A percentile compares a stretch with the other conserved stretches of the same genome.
Conservation (phyloP, 2,329 filamentous ascomycete species). For the Colletotrichum sp. region DNA sequence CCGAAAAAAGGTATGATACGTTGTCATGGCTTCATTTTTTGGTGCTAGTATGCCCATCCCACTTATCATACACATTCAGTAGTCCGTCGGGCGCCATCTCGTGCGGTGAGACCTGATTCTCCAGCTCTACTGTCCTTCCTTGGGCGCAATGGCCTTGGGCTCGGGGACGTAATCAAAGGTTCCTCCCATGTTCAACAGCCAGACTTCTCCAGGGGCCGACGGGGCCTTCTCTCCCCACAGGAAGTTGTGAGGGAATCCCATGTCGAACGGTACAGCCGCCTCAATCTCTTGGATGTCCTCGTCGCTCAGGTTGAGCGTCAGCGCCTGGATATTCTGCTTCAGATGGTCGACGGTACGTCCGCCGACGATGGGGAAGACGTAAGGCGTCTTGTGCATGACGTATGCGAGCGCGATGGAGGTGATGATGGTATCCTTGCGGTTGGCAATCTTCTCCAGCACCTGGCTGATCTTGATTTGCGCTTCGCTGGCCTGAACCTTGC, state of each 20-base stretch:
- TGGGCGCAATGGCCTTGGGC: constrained; percentile 45
- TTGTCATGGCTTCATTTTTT: background rate
- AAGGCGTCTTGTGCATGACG: constrained; percentile 72
- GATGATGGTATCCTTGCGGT: constrained; percentile 44
- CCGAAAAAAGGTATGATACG: background rate
- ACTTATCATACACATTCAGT: background rate
- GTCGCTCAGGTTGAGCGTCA: constrained; percentile 61
- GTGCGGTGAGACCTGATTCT: constrained; percentile 33
- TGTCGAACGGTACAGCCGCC: constrained; percentile 62
- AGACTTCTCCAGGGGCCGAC: constrained; percentile 44
- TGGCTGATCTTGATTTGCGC: constrained; percentile 56
- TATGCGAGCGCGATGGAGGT: constrained; percentile 70
- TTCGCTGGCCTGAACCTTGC: constrained; percentile 46
- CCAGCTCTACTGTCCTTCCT: constrained; percentile 46
- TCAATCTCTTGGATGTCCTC: constrained; percentile 74
- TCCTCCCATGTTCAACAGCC: constrained; percentile 51
- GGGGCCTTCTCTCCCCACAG: constrained; percentile 48
- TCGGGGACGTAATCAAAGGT: constrained; percentile 55
- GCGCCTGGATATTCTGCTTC: constrained; percentile 71
- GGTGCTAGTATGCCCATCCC: background rate
- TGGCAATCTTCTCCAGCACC: constrained; percentile 54
- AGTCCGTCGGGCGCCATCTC: constrained; percentile 31
- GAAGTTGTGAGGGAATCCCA: constrained; percentile 71
- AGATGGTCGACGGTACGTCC: constrained; percentile 74
- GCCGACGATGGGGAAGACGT: constrained; percentile 77